A percentile compares a stretch with the other conserved stretches of the same genome.
These are phyloP conservation scores for Strobilomyces dryophilus DNA, from an alignment of 768 basidiomycete species.

Conservation along the genomic window DNA sequence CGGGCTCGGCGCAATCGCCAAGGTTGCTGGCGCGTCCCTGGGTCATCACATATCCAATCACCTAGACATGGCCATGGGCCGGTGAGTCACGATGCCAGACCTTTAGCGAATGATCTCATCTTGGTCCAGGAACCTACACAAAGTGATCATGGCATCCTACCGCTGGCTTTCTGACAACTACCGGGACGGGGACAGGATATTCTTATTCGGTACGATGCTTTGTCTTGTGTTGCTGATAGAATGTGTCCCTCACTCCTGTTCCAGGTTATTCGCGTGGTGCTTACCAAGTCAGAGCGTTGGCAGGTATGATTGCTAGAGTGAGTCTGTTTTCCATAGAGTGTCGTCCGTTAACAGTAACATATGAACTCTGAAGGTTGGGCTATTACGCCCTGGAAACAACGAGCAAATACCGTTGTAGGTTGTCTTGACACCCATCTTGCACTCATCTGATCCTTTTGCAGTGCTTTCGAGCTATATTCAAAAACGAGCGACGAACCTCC, in stretches of 20 bases:
- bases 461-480: conserved; percentile 39
- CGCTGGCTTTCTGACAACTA: conserved; percentile 41
- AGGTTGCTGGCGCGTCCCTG: conserved; percentile 15
- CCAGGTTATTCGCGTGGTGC: conserved; percentile 47
- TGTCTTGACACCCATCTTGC: neutral
- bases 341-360: neutral
- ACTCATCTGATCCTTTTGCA: conserved; percentile 8
- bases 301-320: conserved; percentile 43
- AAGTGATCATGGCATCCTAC: conserved; percentile 34
- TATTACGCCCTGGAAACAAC: conserved; percentile 38
- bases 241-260: neutral
- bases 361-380: conserved; percentile 32
- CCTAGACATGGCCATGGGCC: conserved; percentile 36
- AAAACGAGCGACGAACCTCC: conserved; percentile 20
- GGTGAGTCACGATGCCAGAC: conserved; percentile 20
- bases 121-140: conserved; percentile 32
- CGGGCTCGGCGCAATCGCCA: conserved; percentile 36
- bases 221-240: neutral
- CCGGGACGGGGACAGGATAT: conserved; percentile 35
- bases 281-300: conserved; percentile 41
- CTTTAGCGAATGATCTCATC: neutral
- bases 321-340: neutral
- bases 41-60: conserved; percentile 20
- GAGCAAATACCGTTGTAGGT: conserved; percentile 39
- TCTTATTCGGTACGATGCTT: conserved; percentile 35